These are phyloP conservation scores for Phytopythium montanum DNA, from an alignment of 352 stramenopile species.

Conservation along the genomic window DNA sequence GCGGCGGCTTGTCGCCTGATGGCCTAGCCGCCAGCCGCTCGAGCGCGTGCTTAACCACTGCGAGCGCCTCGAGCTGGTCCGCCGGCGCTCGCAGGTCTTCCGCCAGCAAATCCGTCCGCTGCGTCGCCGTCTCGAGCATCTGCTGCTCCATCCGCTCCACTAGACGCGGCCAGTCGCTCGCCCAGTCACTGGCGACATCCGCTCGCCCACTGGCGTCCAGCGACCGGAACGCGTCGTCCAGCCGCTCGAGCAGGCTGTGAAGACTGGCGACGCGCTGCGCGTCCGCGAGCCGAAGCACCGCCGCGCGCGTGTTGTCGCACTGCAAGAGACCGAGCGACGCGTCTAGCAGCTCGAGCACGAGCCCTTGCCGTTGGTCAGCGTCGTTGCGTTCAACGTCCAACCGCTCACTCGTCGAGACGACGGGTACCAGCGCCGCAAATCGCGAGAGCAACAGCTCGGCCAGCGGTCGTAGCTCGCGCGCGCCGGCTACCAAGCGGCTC, in stretches of 20 bases:
- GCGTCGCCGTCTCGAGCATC: constrained; percentile 26
- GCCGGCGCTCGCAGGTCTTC: not conserved
- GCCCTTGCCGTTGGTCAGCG: constrained; percentile 9
- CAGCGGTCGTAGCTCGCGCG: constrained; percentile 30
- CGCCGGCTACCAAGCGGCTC: constrained; percentile 20
- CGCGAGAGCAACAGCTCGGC: constrained; percentile 28
- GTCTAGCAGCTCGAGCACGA: constrained; percentile 18
- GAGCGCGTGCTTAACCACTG: constrained; percentile 50
- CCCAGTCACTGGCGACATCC: constrained; percentile 43
- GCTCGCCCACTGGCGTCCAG: constrained; percentile 21
- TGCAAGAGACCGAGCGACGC: constrained; percentile 26
- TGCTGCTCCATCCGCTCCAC: constrained; percentile 40
- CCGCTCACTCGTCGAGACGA: not conserved
- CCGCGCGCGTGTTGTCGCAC: constrained; percentile 20
- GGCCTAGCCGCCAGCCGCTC: constrained; percentile 27
- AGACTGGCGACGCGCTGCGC: constrained; percentile 29
- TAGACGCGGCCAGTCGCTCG: constrained; percentile 37
- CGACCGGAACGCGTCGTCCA: constrained; percentile 32
- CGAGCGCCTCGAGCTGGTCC: constrained; percentile 38
- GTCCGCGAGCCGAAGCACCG: constrained; percentile 32
- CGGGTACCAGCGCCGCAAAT: constrained; percentile 26
- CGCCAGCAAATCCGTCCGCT: constrained; percentile 2
- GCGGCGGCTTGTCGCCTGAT: constrained; percentile 2
- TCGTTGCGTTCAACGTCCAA: constrained; percentile 5
- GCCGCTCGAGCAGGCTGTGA: constrained; percentile 27